A percentile compares a stretch with the other conserved stretches of the same genome.
Conservation (phyloP, 306 rosid species). For the Abrus precatorius region DNA sequence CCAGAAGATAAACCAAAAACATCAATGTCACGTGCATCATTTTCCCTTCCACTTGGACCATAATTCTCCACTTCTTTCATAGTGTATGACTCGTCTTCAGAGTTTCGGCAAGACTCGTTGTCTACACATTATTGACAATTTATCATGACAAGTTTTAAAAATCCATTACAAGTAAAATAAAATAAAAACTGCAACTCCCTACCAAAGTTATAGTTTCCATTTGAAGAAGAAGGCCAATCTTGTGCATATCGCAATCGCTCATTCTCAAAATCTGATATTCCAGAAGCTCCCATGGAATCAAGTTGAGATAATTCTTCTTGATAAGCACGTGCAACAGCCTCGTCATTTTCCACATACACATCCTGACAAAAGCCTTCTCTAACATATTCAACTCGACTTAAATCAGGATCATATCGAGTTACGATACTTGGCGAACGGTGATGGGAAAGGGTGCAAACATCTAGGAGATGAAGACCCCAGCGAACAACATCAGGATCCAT, state of each 20-base stretch:
- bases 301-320: conserved; percentile 83
- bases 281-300: conserved; percentile 65
- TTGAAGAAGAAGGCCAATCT: conserved; percentile 74
- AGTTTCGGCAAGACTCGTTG: conserved; percentile 54
- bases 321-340: conserved; percentile 85
- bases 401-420: conserved; percentile 70
- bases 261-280: conserved; percentile 54
- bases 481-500: conserved; percentile 87
- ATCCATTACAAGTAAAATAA: conserved; percentile 13
- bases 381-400: conserved; percentile 71
- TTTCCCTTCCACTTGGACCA: conserved; percentile 49
- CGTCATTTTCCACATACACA: conserved; percentile 74
- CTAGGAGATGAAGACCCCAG: conserved; percentile 94
- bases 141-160: conserved; percentile 42
- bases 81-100: conserved; percentile 42
- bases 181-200: conserved; percentile 27
- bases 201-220: conserved; percentile 60
- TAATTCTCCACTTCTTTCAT: conserved; percentile 50
- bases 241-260: conserved; percentile 65
- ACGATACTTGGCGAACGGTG: conserved; percentile 58
- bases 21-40: conserved; percentile 54
- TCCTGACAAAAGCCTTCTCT: conserved; percentile 75
- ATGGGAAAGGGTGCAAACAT: conserved; percentile 76
- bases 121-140: conserved; percentile 57
- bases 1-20: conserved; percentile 51